A percentile compares a stretch with the other conserved stretches of the same genome.
phyloP scores from a whole-genome alignment of 306 rosid species.

The Inga laurina region DNA sequence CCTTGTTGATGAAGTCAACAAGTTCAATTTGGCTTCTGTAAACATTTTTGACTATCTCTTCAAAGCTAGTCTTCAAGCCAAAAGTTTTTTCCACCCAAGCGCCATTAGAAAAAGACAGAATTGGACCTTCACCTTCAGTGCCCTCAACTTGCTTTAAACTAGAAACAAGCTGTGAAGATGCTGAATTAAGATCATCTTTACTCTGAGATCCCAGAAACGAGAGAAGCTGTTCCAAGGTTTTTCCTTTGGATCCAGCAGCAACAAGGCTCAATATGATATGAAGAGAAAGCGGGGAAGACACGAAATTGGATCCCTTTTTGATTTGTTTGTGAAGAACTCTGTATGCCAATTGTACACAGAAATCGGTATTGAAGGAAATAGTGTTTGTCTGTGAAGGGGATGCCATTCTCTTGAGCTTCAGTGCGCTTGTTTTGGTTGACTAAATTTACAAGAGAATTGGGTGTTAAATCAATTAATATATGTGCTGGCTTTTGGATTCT shows the following conservation, averaged over 20 bases:
- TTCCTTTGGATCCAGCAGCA: not conserved
- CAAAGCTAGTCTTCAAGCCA: conserved; percentile 21
- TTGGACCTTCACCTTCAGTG: not conserved
- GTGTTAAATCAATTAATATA: not conserved
- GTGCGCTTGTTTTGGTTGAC: not conserved
- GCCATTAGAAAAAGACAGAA: not conserved
- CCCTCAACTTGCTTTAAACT: not conserved
- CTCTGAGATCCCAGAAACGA: not conserved
- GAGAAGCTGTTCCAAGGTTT: not conserved
- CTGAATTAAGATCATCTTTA: not conserved
- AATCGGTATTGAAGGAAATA: conserved; percentile 1
- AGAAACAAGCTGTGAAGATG: not conserved
- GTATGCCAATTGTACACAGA: conserved; percentile 17
- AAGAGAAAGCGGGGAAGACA: conserved; percentile 1
- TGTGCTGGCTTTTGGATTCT: not conserved
- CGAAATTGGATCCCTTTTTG: conserved; percentile 16
- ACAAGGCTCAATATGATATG: not conserved
- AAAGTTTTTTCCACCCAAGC: conserved; percentile 22
- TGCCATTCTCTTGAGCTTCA: not conserved
- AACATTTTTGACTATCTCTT: not conserved
- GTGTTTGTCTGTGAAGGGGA: not conserved
- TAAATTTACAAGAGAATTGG: not conserved
- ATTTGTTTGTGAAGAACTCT: conserved; percentile 7
- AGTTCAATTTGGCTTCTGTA: conserved; percentile 10
- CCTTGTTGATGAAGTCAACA: conserved; percentile 16